A percentile compares a stretch with the other conserved stretches of the same genome.
These are phyloP conservation scores for Bipolaris sorokiniana DNA, from an alignment of 2,329 filamentous ascomycete species.

Conservation along the genomic window DNA sequence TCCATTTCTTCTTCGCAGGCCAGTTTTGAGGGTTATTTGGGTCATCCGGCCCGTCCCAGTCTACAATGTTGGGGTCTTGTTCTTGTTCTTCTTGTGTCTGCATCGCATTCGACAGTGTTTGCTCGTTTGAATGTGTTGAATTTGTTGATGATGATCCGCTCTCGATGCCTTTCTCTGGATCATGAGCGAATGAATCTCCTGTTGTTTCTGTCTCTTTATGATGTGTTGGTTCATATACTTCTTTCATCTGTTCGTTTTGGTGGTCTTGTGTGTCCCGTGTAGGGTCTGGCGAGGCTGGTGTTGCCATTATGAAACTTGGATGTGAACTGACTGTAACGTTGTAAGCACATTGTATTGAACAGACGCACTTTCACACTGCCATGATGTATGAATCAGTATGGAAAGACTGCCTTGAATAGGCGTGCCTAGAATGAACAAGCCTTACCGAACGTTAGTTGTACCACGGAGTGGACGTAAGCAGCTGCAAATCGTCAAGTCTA, in stretches of 20 bases:
- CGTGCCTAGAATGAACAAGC: not conserved
- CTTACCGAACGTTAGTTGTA: conserved; percentile 8
- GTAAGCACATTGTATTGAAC: conserved; percentile 6
- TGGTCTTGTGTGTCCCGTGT: conserved; percentile 27
- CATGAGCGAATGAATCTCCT: conserved; percentile 20
- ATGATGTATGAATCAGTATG: not conserved
- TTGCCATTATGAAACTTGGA: conserved; percentile 28
- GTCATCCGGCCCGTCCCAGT: conserved; percentile 47
- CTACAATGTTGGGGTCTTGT: conserved; percentile 39
- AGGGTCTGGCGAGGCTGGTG: conserved; percentile 27
- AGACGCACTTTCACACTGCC: not conserved
- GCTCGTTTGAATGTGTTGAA: conserved; percentile 36
- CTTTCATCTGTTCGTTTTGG: conserved; percentile 25
- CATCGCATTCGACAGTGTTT: conserved; percentile 25
- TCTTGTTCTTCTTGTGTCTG: conserved; percentile 12
- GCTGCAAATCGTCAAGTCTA: not conserved
- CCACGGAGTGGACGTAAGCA: not conserved
- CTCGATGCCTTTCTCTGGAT: conserved; percentile 38
- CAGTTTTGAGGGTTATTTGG: conserved; percentile 51
- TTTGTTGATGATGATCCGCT: conserved; percentile 18
- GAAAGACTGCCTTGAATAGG: not conserved
- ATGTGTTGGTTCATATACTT: conserved; percentile 36
- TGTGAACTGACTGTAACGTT: conserved; percentile 7
- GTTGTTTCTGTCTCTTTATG: conserved; percentile 30
- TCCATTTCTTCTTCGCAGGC: conserved; percentile 46